Base-by-base conservation (phyloP, 805 yeast species). In the Priceomyces carsonii region DNA sequence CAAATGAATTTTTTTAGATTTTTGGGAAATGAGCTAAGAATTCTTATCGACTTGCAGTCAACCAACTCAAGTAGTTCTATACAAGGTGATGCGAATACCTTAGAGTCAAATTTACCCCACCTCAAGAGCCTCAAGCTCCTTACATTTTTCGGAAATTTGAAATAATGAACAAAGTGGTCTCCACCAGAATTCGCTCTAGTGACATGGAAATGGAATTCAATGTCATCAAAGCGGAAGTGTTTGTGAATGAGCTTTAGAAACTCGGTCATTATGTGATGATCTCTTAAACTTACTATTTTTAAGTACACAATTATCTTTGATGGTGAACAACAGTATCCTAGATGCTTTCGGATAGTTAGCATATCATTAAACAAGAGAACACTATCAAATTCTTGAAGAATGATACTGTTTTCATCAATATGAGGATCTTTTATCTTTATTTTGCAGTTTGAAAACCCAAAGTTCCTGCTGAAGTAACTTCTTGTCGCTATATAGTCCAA, bases 21-120 rank as follows among this genome's bases (percentile, higher is more conserved):
- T 22, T 4, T 26, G 3, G 27, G 34, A 17, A 31, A 31, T 7
- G 20, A n/a, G 13, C 23, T 28, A 5, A 31, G 16, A 13, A 23
- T 23, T 16, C 19, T 31, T 8, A 21, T n/a, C 4, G 34, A 23
- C n/a, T 31, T 31, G 18, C 27, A 31, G 20, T 31, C 27, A 21
- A 18, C n/a, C 6, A 31, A 16, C 16, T 23, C 34, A 21, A 31
- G 18, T 15, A 28, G 21, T 13, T 31, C 34, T 9, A 31, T 22
- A 15, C 8, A 22, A 15, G 26, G 6, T 6, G 34, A 31, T 9
- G 18, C 15, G 26, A 23, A 13, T 8, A 22, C 7, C 8, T 12
- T 16, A 3, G 34, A 5, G 15, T 32, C 12, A 16, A 32, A 17
- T 8, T 18, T 16, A 22, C 14, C 27, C 22, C 26, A 19, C 3